Base-by-base conservation (phyloP, 768 basidiomycete genomes). In the Boletus huronensis region DNA sequence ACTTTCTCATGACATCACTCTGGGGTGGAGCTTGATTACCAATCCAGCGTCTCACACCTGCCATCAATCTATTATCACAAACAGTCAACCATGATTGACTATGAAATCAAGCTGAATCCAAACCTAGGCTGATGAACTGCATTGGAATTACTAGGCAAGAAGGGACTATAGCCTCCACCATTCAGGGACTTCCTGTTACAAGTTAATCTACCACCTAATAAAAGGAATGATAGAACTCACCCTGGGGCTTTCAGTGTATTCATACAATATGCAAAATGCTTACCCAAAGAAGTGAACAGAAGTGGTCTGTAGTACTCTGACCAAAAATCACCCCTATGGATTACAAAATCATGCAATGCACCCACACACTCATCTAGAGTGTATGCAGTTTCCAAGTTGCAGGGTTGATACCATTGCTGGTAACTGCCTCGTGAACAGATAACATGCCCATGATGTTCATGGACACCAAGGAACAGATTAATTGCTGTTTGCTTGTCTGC, bases 401-500 rank as follows among this genome's bases (percentile, higher is more conserved):
- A 77, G n/a, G 82, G 77, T 41, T 85, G 77, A 71, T 82, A 98
- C 96, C 96, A 98, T 48, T 87, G 77, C 60, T 82, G 83, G 68
- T 98, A 98, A 10, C 86, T 85, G 1, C 85, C 80, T 0, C 90
- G 80, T 1, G 79, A 74, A 11, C 76, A 77, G 3, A 72, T 68
- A 34, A 77, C 77, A 1, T 78, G 76, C n/a, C 78, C 76, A 52
- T 82, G 78, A 34, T 78, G 79, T 46, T 79, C 76, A 51, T 82
- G 77, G 3, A 92, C 80, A 35, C 94, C 91, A 3, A 98, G 83
- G 71, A 98, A 98, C n/a, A 98, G 80, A 71, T 99, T 94, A 68
- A 98, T 99, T 6, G 96, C 95, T 9, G 88, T 80, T 72, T 99
- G 97, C 70, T 98, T 98, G 73, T 98, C 97, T 6, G 91, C 93